Percentiles rank a stretch among this genome's conserved stretches.
Conservation (phyloP, 257 asterid species). For the Solanum gracilifrons region DNA sequence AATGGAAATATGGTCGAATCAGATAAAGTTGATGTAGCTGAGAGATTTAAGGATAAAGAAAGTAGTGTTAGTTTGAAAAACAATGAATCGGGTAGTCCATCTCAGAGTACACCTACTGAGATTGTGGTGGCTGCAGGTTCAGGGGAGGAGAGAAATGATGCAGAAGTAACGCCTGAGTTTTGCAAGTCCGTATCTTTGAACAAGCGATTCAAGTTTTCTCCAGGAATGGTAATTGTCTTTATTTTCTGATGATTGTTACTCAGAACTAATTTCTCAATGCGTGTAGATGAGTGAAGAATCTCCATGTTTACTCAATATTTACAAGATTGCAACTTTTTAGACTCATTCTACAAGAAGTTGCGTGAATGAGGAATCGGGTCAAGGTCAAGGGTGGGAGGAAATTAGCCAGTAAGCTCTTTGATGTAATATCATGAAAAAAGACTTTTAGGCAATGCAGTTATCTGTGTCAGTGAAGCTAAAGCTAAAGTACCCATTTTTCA, state of each 20-base stretch:
- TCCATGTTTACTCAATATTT: not conserved
- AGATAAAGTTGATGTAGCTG: not conserved
- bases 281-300: not conserved
- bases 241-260: not conserved
- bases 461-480: not conserved
- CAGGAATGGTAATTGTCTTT: slow-evolving; percentile 69
- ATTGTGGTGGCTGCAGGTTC: slow-evolving; percentile 16
- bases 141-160: slow-evolving; percentile 27
- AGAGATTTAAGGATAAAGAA: slow-evolving; percentile 7
- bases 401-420: not conserved
- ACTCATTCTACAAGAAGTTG: not conserved
- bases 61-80: slow-evolving; percentile 8
- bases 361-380: not conserved
- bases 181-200: slow-evolving; percentile 34
- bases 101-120: slow-evolving; percentile 20
- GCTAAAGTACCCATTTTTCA: not conserved
- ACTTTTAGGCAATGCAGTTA: not conserved
- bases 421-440: not conserved
- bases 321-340: not conserved
- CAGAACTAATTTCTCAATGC: not conserved
- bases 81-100: slow-evolving; percentile 16
- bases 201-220: slow-evolving; percentile 84
- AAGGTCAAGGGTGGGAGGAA: not conserved
- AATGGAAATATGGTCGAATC: not conserved
- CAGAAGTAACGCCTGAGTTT: slow-evolving; percentile 71